Base-by-base conservation (phyloP, 2,329 filamentous ascomycete species). In the Basipetospora chlamydospora region DNA sequence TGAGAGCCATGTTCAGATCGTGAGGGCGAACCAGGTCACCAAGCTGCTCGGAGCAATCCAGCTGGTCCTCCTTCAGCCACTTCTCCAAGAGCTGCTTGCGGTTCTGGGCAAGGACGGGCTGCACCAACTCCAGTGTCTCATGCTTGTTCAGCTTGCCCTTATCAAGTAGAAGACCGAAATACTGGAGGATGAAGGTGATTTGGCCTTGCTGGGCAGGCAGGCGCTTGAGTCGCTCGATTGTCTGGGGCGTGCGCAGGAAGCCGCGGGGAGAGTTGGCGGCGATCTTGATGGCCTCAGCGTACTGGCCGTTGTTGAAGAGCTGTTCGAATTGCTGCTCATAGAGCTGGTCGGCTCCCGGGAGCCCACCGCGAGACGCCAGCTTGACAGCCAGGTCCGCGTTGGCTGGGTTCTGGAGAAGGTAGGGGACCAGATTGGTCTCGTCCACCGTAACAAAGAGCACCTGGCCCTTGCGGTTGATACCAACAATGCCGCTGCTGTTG, bases 381-480 rank as follows among this genome's bases (percentile, higher is more conserved):
- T 94, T 96, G 58, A 96, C 86, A 20, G 90, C 90, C 48, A 98
- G 78, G 45, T 85, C 78, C 13, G 81, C 81, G 59, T 95, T 95
- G 47, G 87, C 88, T 15, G 90, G 87, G 59, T 95, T 96, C 59
- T 95, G 84, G 47, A 96, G 80, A 30, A 98, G 76, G 58, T 98
- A 98, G 28, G 85, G 83, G 45, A 98, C 85, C 54, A 96, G 75
- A 28, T 77, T 92, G 51, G 70, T 75, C 58, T 98, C 92, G 54
- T 96, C 87, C 42, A 98, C 80, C 46, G 80, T 87, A 42, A 96
- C 90, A 39, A 87, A 85, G 43, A 98, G 71, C 32, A 96, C 87
- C 61, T 98, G 90, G 44, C 90, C 92, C 66, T 94, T 94, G 52
- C 92, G 80, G 65, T 98, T 98, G 55, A 98, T 88, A 48, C 85